Percentiles rank a stretch among this genome's conserved stretches.
Conservation (phyloP, 129 eudicot genomes). For the Lactuca sativa region DNA sequence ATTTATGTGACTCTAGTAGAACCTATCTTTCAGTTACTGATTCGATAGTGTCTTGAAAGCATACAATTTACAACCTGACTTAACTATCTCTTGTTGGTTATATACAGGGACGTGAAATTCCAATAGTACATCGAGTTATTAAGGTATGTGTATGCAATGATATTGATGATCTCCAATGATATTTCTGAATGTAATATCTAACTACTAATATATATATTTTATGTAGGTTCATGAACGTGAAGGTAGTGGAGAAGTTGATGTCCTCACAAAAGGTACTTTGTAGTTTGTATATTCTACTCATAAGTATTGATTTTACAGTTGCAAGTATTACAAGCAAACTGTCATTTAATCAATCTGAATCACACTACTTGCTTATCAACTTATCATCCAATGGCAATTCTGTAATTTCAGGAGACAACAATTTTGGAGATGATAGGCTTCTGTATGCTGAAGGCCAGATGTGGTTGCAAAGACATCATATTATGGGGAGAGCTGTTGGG, state of each 20-base stretch:
- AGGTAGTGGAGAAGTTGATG: conserved; percentile 90
- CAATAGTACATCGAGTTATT: conserved; percentile 87
- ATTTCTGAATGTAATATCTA: background rate
- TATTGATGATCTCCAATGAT: background rate
- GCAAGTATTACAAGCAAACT: background rate
- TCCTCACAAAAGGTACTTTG: conserved; percentile 83
- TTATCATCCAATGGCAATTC: background rate
- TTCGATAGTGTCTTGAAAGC: background rate
- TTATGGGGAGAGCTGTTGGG: conserved; percentile 99
- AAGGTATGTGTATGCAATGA: conserved; percentile 49
- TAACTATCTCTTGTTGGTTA: background rate
- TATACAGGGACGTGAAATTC: conserved; percentile 81
- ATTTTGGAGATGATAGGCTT: conserved; percentile 91
- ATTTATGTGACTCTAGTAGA: background rate
- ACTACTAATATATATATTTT: background rate
- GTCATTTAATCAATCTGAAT: background rate
- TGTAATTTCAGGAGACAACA: conserved; percentile 79
- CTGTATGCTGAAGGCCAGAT: conserved; percentile 91
- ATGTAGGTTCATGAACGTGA: conserved; percentile 88
- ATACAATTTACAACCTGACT: background rate
- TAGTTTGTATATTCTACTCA: background rate
- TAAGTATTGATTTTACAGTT: background rate
- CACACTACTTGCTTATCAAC: background rate
- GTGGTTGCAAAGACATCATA: conserved; percentile 93
- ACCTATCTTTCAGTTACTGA: background rate